Base-by-base conservation (phyloP, 1,284 basidiomycete species). In the Neonothopanus nambi region DNA sequence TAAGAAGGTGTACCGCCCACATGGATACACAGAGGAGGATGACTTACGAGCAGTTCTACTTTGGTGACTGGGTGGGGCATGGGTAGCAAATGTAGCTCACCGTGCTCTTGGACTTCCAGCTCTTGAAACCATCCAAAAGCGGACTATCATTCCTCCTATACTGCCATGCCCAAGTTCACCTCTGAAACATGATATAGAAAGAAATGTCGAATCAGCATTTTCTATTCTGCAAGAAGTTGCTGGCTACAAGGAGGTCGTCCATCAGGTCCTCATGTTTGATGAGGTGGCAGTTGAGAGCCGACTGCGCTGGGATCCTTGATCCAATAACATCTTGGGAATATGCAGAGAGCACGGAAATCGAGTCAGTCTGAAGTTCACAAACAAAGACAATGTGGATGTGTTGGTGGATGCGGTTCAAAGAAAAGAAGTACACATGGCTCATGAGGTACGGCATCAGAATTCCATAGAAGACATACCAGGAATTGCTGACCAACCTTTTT, bases 311-410 rank as follows among this genome's bases (percentile, higher is more conserved):
- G 67, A 70, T 61, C 54, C 56, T 0, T 48, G 53, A 17, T 62
- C 62, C 0, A 66, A 67, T 43, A 5, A 48, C n/a, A 61, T 70
- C 37, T 52, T 70, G 3, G 70, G 70, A 1, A 20, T 66, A 0
- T 72, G 69, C 48, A 50, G 65, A n/a, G 61, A 70, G 59, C 68
- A 70, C 49, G 55, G 49, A 2, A 17, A 59, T 3, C 52, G 48
- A 2, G 51, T 47, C 23, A 46, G 46, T 42, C 57, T 63, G 11
- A 60, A 61, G 39, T 66, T 62, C 46, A n/a, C n/a, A n/a, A n/a
- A n/a, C n/a, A 58, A 48, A 47, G 59, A 38, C 35, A 51, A 52
- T 50, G 51, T 40, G 2, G 64, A 69, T 21, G 24, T 66, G n/a
- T n/a, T n/a, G n/a, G n/a, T n/a, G n/a, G n/a, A n/a, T n/a, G n/a